Conservation (phyloP, 2,329 filamentous ascomycete genomes). For the Pestalotiopsis sp. region DNA sequence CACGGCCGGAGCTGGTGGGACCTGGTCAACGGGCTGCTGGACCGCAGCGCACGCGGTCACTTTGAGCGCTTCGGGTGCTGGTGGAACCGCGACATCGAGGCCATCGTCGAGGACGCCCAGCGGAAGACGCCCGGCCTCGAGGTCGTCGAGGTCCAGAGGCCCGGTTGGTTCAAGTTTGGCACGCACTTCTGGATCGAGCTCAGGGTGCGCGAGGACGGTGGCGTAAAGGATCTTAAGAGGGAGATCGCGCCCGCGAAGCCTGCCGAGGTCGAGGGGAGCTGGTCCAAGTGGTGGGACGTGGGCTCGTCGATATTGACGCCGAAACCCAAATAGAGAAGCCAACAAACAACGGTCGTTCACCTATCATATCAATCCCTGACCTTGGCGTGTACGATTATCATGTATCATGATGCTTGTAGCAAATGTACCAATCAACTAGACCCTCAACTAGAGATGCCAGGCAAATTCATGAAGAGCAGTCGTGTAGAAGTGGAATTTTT, state of each 20-base stretch:
- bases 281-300: slow-evolving; percentile 1
- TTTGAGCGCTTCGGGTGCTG: slow-evolving; percentile 65
- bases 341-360: background rate
- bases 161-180: slow-evolving; percentile 54
- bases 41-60: slow-evolving; percentile 55
- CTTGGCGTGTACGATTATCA: background rate
- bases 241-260: background rate
- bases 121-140: slow-evolving; percentile 53
- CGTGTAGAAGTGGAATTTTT: slow-evolving; percentile 7
- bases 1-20: slow-evolving; percentile 60
- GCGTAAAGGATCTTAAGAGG: background rate
- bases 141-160: slow-evolving; percentile 55
- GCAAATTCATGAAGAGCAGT: background rate
- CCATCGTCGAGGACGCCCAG: slow-evolving; percentile 52
- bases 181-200: slow-evolving; percentile 63
- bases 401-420: background rate
- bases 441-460: background rate
- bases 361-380: background rate
- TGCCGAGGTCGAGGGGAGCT: background rate
- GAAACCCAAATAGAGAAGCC: background rate
- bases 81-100: slow-evolving; percentile 67
- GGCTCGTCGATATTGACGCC: slow-evolving; percentile 11
- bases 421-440: background rate
- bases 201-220: slow-evolving; percentile 31
- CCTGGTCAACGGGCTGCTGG: slow-evolving; percentile 57